Evolutionary conservation across 139 green algal genomes (phyloP).

Genomic region (Asterochloris sp.): DNA sequence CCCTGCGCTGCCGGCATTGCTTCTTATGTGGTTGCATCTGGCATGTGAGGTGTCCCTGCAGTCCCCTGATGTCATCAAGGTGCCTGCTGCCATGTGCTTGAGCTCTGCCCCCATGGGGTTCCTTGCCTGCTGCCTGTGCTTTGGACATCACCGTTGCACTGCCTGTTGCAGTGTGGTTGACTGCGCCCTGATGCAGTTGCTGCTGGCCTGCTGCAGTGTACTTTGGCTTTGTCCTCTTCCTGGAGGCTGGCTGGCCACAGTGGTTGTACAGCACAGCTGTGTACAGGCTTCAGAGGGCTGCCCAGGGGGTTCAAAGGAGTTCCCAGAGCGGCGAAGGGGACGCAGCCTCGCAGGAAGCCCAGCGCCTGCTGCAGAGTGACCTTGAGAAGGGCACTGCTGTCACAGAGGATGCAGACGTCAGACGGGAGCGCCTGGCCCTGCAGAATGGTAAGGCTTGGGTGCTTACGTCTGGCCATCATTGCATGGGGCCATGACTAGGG

Average conservation of each 20-base stretch:
- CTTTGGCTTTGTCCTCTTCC: constrained; percentile 27
- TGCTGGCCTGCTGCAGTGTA: constrained; percentile 33
- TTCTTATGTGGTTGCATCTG: no score
- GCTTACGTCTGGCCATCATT: no score
- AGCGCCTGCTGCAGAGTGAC: constrained; percentile 21
- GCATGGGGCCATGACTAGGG: no score
- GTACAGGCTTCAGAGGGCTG: background rate
- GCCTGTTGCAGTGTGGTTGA: background rate
- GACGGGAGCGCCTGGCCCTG: constrained; percentile 44
- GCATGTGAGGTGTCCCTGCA: no score
- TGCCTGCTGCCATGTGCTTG: no score
- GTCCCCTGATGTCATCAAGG: no score
- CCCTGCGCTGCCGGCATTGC: no score
- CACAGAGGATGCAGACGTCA: constrained; percentile 61
- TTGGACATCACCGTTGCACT: no score
- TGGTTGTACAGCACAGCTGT: background rate
- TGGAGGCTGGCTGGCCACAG: constrained; percentile 38
- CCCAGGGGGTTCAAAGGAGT: no score
- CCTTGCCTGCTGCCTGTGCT: no score
- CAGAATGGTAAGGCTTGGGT: constrained; percentile 16
- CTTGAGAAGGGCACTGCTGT: constrained; percentile 20
- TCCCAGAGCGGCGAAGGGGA: background rate
- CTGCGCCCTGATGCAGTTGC: background rate
- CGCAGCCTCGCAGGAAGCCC: background rate
- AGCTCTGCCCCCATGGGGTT: no score